Evolutionary conservation across 192 early-diverging fungal species (phyloP).

Genomic region (Backusella psychrophila): DNA sequence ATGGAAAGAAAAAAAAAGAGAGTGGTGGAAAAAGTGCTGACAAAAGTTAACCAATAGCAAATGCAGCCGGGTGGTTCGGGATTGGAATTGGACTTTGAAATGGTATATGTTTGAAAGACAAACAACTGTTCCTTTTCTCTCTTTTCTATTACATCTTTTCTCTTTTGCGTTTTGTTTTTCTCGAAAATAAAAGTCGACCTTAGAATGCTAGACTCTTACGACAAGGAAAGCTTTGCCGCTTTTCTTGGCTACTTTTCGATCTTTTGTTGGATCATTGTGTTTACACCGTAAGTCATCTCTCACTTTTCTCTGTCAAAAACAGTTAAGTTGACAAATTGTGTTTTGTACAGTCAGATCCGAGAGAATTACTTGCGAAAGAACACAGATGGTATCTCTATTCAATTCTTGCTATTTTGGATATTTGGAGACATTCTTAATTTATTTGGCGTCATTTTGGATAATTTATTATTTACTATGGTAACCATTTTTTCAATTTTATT

Average conservation of each 20-base stretch:
- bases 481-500: slow-evolving; percentile 26
- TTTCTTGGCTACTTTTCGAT: slow-evolving; percentile 67
- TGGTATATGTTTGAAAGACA: not conserved
- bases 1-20: not conserved
- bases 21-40: not conserved
- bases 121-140: not conserved
- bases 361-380: slow-evolving; percentile 76
- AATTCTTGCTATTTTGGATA: slow-evolving; percentile 73
- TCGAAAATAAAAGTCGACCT: not conserved
- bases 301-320: not conserved
- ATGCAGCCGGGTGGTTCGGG: not conserved
- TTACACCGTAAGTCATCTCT: slow-evolving; percentile 63
- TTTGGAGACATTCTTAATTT: slow-evolving; percentile 78
- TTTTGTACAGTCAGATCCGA: slow-evolving; percentile 57
- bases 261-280: slow-evolving; percentile 78
- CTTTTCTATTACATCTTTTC: not conserved
- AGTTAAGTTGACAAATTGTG: not conserved
- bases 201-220: not conserved
- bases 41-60: not conserved
- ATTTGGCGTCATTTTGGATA: slow-evolving; percentile 63
- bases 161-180: not conserved
- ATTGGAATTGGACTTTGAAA: not conserved
- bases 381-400: slow-evolving; percentile 71
- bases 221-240: slow-evolving; percentile 26
- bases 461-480: slow-evolving; percentile 68